phyloP scores from a whole-genome alignment of 1,284 basidiomycete genomes.

The Entoloma clypeatum region DNA sequence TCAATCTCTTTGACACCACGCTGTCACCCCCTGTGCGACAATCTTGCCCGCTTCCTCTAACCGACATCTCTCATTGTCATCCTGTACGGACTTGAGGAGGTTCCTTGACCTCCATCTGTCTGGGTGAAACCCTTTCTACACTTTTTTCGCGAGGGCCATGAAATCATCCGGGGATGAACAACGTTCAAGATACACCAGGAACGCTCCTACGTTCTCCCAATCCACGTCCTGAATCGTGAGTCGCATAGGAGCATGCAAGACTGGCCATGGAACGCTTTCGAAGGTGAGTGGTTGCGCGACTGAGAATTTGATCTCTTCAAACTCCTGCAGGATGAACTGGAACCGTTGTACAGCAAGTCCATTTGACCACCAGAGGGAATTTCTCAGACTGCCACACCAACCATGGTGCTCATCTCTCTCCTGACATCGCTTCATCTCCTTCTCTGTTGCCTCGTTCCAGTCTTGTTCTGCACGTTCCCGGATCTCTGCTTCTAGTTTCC shows the following conservation, averaged over 20 bases:
- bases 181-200: no score
- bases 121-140: neutral
- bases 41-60: neutral
- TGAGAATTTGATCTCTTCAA: conserved; percentile 11
- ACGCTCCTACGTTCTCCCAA: conserved; percentile 13
- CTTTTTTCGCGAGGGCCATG: no score
- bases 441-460: conserved; percentile 7
- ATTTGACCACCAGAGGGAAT: neutral
- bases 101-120: conserved; percentile 1
- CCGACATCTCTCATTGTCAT: neutral
- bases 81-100: neutral
- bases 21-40: neutral
- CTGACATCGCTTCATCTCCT: conserved; percentile 8
- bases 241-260: conserved; percentile 7
- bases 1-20: no score
- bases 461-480: conserved; percentile 2
- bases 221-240: conserved; percentile 10
- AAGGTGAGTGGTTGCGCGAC: conserved; percentile 13
- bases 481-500: conserved; percentile 1
- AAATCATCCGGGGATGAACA: no score
- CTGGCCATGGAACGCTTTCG: conserved; percentile 14
- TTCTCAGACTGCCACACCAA: neutral
- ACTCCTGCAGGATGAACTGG: conserved; percentile 7
- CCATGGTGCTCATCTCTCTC: conserved; percentile 2
- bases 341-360: conserved; percentile 10